Percentiles rank a stretch among this genome's conserved stretches.
These are phyloP conservation scores for Penicillium expansum DNA, from an alignment of 2,329 filamentous ascomycete species.

Conservation along the genomic window DNA sequence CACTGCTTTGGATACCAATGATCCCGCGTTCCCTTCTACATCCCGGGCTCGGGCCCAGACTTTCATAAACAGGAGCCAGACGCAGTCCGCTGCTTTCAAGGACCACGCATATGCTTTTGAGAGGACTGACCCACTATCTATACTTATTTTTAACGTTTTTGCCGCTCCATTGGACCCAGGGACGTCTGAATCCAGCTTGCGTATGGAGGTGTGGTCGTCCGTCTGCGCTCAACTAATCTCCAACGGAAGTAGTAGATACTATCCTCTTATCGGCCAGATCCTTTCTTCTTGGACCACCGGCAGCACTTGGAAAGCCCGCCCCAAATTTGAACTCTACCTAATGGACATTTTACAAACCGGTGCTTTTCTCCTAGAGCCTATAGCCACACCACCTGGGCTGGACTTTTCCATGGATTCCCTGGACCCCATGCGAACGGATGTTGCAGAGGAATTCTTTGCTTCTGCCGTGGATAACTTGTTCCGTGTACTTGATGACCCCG, in stretches of 20 bases:
- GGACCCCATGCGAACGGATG: constrained; percentile 71
- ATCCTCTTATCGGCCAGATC: constrained; percentile 77
- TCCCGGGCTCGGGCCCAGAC: constrained; percentile 45
- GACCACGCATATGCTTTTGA: constrained; percentile 86
- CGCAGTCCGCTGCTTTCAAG: constrained; percentile 59
- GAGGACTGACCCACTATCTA: constrained; percentile 79
- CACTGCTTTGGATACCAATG: constrained; percentile 73
- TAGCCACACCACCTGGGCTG: constrained; percentile 73
- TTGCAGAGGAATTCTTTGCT: constrained; percentile 85
- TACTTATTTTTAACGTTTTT: constrained; percentile 84
- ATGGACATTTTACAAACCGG: constrained; percentile 94
- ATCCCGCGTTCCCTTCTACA: constrained; percentile 75
- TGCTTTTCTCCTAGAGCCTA: constrained; percentile 81
- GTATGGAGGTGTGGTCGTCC: constrained; percentile 84
- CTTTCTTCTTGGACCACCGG: constrained; percentile 84
- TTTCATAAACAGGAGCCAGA: constrained; percentile 34
- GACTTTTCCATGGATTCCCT: constrained; percentile 66
- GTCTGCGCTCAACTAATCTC: constrained; percentile 79
- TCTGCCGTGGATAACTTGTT: constrained; percentile 78
- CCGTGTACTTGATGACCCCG: constrained; percentile 79
- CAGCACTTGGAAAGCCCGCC: constrained; percentile 84
- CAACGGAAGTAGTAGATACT: constrained; percentile 70
- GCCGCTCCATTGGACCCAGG: constrained; percentile 79
- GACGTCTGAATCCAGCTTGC: constrained; percentile 73
- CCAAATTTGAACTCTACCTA: constrained; percentile 88